Base-by-base conservation (phyloP, 768 basidiomycete genomes). In the Sarcomyxa edulis region DNA sequence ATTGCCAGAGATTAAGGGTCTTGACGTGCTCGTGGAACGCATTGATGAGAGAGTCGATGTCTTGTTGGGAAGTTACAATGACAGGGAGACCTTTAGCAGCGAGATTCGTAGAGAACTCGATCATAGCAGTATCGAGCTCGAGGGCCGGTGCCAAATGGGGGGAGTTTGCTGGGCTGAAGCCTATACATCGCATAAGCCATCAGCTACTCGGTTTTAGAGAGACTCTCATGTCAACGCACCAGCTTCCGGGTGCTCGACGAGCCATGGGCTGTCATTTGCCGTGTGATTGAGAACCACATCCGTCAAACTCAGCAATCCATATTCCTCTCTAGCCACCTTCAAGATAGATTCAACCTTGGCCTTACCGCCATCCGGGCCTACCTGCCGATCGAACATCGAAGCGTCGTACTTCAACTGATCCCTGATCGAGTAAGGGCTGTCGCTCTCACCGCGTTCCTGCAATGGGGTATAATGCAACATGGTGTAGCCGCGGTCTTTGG, bases 261-360 rank as follows among this genome's bases (percentile, higher is more conserved):
- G 70, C 94, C 94, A 99, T 12, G 80, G 69, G 46, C 84, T 92
- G 55, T 98, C 91, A 55, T 90, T 87, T 6, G 96, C 91, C 10
- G 96, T 98, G 54, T 99, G 96, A 57, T 99, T 99, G 40, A 97
- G 74, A 4, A 99, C 96, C 36, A 99, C 87, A 56, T 99, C 96
- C 1, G 90, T 98, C 51, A 98, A 57, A 49, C 82, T 87, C 42
- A 96, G 69, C 30, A 99, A 64, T 2, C 95, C 95, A 45, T 83
- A 94, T 57, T 94, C 81, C 26, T 94, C 81, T 53, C 73, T 77
- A 6, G 92, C 90, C 10, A 77, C 53, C 46, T 68, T 71, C 20
- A 96, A 64, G 15, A 79, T 65, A n/a, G 78, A 66, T 45, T 81
- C 72, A 16, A 95, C 65, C 49, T 73, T 65, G 18, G 65, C 60